Evolutionary conservation across 768 basidiomycete genomes (phyloP).

Genomic region (Terana coerulea): DNA sequence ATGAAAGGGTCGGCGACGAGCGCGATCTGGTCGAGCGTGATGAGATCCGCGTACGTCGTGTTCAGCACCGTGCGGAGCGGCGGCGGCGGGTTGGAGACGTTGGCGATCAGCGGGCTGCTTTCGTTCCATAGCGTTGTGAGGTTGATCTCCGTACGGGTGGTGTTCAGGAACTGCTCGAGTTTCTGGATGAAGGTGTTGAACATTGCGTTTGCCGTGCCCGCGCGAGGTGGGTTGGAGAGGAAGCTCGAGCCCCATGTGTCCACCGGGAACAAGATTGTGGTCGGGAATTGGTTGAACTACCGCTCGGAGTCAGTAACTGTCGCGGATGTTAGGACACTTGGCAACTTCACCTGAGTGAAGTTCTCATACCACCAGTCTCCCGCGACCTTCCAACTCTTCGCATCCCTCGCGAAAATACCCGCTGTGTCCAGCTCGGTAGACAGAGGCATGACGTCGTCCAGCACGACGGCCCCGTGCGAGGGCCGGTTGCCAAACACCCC

Average conservation of each 20-base stretch:
- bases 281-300: conserved; percentile 25
- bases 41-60: conserved; percentile 27
- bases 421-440: conserved; percentile 25
- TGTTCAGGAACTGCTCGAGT: conserved; percentile 26
- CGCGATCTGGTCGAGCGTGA: conserved; percentile 23
- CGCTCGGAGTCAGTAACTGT: not conserved
- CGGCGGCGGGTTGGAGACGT: conserved; percentile 16
- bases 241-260: conserved; percentile 24
- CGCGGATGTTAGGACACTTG: not conserved
- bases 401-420: conserved; percentile 27
- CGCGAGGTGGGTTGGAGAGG: conserved; percentile 18
- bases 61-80: conserved; percentile 21
- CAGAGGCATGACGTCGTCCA: conserved; percentile 29
- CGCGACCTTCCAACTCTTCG: conserved; percentile 21
- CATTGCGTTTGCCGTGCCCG: conserved; percentile 17
- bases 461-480: conserved; percentile 24
- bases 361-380: conserved; percentile 29
- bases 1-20: conserved; percentile 28
- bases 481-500: conserved; percentile 28
- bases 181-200: conserved; percentile 25
- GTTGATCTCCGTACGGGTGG: conserved; percentile 22
- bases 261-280: conserved; percentile 24
- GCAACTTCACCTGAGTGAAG: conserved; percentile 19
- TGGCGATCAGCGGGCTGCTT: conserved; percentile 18
- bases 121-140: conserved; percentile 20